These are phyloP conservation scores for Xylaria curta DNA, from an alignment of 495 filamentous ascomycete genomes.

Conservation along the genomic window DNA sequence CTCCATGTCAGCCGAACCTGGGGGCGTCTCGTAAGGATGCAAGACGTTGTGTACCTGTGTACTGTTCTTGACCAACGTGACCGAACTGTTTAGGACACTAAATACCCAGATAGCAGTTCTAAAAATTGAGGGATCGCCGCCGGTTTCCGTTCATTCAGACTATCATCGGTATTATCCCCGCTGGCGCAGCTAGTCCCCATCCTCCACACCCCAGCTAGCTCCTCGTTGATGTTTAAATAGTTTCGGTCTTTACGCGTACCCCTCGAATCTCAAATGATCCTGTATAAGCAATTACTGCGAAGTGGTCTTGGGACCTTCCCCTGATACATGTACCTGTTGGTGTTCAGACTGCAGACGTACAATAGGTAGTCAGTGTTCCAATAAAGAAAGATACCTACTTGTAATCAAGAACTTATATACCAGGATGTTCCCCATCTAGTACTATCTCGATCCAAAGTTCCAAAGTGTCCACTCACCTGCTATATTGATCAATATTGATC, in stretches of 20 bases:
- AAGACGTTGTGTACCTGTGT: conserved; percentile 3
- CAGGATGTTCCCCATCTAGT: neutral
- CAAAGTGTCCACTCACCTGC: neutral
- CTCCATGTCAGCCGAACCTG: conserved; percentile 11
- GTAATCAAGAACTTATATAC: neutral
- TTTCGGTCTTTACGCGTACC: conserved; percentile 16
- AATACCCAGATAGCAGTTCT: neutral
- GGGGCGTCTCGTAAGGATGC: neutral
- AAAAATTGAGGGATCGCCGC: conserved; percentile 15
- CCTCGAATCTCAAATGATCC: conserved; percentile 21
- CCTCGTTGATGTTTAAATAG: conserved; percentile 9
- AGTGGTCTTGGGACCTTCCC: conserved; percentile 8
- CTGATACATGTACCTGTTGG: neutral
- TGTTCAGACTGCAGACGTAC: neutral
- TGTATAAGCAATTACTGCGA: conserved; percentile 9
- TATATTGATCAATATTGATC: neutral
- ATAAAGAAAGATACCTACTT: neutral
- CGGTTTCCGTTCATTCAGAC: conserved; percentile 7
- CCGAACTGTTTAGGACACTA: neutral
- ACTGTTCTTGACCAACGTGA: conserved; percentile 6
- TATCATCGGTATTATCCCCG: conserved; percentile 7
- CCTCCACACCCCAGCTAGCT: conserved; percentile 8
- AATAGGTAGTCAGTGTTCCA: neutral
- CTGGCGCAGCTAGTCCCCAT: conserved; percentile 1
- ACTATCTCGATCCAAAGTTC: neutral